Base-by-base conservation (phyloP, 176 grass and related monocot genomes). In the Carex scoparia region DNA sequence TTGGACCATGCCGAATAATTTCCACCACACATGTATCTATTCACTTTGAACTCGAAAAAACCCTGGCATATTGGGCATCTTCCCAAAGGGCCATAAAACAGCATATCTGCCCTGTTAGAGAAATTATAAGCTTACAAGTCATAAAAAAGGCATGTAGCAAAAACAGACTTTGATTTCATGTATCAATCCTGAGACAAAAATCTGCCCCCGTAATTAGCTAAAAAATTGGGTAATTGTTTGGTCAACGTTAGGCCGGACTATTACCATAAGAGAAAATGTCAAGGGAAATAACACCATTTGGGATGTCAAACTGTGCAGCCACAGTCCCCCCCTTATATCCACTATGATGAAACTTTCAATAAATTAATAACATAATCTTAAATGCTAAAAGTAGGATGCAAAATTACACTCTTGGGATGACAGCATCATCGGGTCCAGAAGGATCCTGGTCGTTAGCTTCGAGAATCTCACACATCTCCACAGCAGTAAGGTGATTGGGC, bases 401-500 rank as follows among this genome's bases (percentile, higher is more conserved):
- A 38, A 33, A 85, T 83, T 91, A 98, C 95, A 88, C 92, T 91
- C 73, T 84, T 54, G 55, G 38, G 75, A 93, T 79, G 68, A 94
- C 79, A 19, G 86, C 89, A 73, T 98, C 92, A 37, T 94, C 95
- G 2, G 89, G 81, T 33, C 89, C 91, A 10, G 89, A 84, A 76
- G 88, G 38, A 79, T 94, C 92, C 59, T 92, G 89, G 40, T 78
- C 88, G 57, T 94, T 98, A 19, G 86, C 91, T 81, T 94, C 57
- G 48, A 98, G 95, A 85, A 98, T 90, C 86, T 85, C 87, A 37
- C 89, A 86, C 92, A 98, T 94, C 63, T 93, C 91, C 35, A 94
- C 86, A 0, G 88, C 62, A 7, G 92, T 87, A 76, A 98, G 87
- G 76, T 87, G 92, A 37, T 90, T 87, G 68, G 72, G 81, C 40